These are phyloP conservation scores for Cryptococcus sp. DNA, from an alignment of 1,284 basidiomycete genomes.

Conservation along the genomic window DNA sequence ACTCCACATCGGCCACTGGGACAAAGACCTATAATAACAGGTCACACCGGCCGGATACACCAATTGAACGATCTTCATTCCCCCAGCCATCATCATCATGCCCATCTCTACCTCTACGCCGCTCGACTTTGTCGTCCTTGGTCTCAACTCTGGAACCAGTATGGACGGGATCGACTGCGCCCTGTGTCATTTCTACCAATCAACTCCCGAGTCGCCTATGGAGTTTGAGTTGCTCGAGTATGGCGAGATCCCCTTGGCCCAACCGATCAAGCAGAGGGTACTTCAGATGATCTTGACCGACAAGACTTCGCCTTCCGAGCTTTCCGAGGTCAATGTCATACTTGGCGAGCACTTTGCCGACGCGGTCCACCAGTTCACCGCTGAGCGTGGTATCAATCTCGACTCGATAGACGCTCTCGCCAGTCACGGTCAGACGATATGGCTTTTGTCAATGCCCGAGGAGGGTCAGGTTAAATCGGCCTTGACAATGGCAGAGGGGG, in stretches of 20 bases:
- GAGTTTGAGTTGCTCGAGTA: conserved; percentile 27
- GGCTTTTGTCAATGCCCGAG: conserved; percentile 31
- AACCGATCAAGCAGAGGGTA: conserved; percentile 24
- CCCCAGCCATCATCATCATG: not conserved
- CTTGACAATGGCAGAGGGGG: conserved; percentile 22
- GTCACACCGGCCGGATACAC: too few relatives aligned
- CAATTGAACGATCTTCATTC: too few relatives aligned
- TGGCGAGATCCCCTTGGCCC: conserved; percentile 22
- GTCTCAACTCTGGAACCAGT: conserved; percentile 23
- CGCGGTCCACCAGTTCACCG: conserved; percentile 17
- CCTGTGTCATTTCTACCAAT: conserved; percentile 22
- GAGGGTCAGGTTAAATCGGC: conserved; percentile 26
- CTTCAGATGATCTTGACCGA: conserved; percentile 27
- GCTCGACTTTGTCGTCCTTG: conserved; percentile 25
- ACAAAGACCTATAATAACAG: too few relatives aligned
- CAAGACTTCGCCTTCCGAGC: conserved; percentile 22
- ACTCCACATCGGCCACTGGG: too few relatives aligned
- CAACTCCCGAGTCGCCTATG: conserved; percentile 17
- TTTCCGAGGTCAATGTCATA: conserved; percentile 21
- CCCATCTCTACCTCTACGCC: not conserved
- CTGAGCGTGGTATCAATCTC: conserved; percentile 8
- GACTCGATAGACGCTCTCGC: conserved; percentile 21
- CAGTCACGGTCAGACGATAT: conserved; percentile 30
- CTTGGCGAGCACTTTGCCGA: conserved; percentile 19
- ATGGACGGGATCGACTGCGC: conserved; percentile 31